These are phyloP conservation scores for Candida chilensis DNA, from an alignment of 805 yeast genomes.

Conservation along the genomic window DNA sequence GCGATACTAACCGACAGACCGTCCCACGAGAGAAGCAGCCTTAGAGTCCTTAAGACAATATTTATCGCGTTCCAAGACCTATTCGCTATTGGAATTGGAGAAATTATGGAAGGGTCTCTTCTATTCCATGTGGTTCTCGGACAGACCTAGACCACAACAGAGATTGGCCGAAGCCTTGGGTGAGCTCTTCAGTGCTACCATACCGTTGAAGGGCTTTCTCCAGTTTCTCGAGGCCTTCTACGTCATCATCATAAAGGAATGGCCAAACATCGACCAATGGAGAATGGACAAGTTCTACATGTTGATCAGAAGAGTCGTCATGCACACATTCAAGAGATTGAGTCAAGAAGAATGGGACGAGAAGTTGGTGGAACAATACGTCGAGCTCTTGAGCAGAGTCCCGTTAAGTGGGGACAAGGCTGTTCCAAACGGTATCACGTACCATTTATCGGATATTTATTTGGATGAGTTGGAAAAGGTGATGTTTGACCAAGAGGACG, in stretches of 20 bases:
- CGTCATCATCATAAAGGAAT: constrained; percentile 68
- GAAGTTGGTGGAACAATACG: constrained; percentile 33
- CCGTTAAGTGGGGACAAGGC: constrained; percentile 52
- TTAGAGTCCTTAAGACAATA: constrained; percentile 54
- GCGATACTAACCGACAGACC: constrained; percentile 18
- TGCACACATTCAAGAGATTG: constrained; percentile 54
- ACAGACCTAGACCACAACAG: constrained; percentile 89
- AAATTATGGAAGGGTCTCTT: constrained; percentile 96
- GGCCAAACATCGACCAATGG: constrained; percentile 78
- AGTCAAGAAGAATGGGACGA: constrained; percentile 45
- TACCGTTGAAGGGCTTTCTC: constrained; percentile 31
- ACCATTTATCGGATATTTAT: constrained; percentile 78
- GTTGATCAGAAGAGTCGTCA: constrained; percentile 68
- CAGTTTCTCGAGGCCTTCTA: constrained; percentile 70
- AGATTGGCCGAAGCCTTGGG: constrained; percentile 70
- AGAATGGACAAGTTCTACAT: constrained; percentile 83
- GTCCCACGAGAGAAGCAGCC: constrained; percentile 68
- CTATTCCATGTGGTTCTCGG: constrained; percentile 95
- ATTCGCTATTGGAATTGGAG: constrained; percentile 49
- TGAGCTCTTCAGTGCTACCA: constrained; percentile 32
- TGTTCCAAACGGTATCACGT: constrained; percentile 68
- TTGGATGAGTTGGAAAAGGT: constrained; percentile 77
- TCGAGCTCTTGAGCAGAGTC: constrained; percentile 20
- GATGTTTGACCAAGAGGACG: constrained; percentile 37
- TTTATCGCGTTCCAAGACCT: constrained; percentile 32